Evolutionary conservation across 768 basidiomycete genomes (phyloP).

Genomic region (Kwoniella botswanensis): DNA sequence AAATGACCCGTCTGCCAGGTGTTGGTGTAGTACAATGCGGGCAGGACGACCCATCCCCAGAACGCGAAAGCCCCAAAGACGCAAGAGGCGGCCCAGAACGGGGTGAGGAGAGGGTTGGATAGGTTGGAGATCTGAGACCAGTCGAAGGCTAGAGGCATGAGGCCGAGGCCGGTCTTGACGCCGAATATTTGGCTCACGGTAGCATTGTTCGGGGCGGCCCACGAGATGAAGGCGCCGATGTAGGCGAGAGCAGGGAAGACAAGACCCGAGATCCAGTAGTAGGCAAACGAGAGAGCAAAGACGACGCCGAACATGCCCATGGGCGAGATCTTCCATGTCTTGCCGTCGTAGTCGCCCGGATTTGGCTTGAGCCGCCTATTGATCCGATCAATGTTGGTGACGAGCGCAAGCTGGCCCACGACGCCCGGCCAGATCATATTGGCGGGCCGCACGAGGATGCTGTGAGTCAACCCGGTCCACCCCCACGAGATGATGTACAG

Average conservation of each 20-base stretch:
- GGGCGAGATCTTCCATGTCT: background rate
- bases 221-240: constrained; percentile 3
- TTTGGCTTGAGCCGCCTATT: background rate
- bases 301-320: constrained; percentile 1
- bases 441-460: background rate
- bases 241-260: background rate
- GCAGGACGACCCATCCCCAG: background rate
- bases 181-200: constrained; percentile 1
- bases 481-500: background rate
- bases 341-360: background rate
- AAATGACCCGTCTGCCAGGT: constrained; percentile 1
- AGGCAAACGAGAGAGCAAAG: background rate
- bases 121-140: constrained; percentile 4
- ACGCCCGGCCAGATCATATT: constrained; percentile 1
- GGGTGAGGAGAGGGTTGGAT: constrained; percentile 1
- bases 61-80: background rate
- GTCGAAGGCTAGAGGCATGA: background rate
- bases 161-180: background rate
- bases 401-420: background rate
- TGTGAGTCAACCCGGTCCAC: background rate
- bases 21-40: background rate
- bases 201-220: background rate
- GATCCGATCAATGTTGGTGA: background rate
- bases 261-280: background rate
- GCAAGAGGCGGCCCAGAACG: constrained; percentile 2